These are phyloP conservation scores for Naematelia encephala DNA, from an alignment of 768 basidiomycete genomes.

Conservation along the genomic window DNA sequence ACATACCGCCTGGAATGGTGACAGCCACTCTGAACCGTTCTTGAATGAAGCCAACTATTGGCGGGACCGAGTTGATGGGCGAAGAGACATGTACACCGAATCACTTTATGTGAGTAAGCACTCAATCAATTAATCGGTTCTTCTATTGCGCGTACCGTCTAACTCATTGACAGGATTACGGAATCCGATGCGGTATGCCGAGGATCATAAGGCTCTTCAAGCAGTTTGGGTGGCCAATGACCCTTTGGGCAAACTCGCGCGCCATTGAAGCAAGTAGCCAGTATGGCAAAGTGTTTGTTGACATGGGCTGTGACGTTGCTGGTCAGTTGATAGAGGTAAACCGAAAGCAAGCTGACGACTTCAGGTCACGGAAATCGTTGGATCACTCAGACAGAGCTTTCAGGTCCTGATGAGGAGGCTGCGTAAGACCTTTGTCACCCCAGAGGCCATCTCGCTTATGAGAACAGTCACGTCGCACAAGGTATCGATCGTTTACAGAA, in stretches of 20 bases:
- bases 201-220: conserved; percentile 14
- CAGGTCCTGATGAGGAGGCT: conserved; percentile 13
- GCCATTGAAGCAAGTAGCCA: conserved; percentile 13
- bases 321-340: not conserved
- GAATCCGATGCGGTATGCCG: conserved; percentile 11
- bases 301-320: conserved; percentile 13
- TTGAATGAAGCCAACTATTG: conserved; percentile 16
- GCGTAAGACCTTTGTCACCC: conserved; percentile 2
- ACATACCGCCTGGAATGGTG: not conserved
- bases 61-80: conserved; percentile 9
- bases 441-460: not conserved
- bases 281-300: conserved; percentile 7
- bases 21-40: conserved; percentile 9
- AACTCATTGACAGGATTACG: conserved; percentile 11
- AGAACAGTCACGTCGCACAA: conserved; percentile 8
- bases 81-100: conserved; percentile 15
- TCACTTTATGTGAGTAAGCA: conserved; percentile 16
- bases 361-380: conserved; percentile 15
- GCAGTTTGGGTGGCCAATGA: conserved; percentile 11
- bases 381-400: conserved; percentile 16
- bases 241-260: conserved; percentile 17
- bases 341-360: not conserved
- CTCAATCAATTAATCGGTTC: too few species aligned
- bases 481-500: conserved; percentile 14
- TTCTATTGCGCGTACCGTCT: not conserved